Evolutionary conservation across 2,329 filamentous ascomycete species (phyloP).

Genomic region (Beauveria pseudobassiana): DNA sequence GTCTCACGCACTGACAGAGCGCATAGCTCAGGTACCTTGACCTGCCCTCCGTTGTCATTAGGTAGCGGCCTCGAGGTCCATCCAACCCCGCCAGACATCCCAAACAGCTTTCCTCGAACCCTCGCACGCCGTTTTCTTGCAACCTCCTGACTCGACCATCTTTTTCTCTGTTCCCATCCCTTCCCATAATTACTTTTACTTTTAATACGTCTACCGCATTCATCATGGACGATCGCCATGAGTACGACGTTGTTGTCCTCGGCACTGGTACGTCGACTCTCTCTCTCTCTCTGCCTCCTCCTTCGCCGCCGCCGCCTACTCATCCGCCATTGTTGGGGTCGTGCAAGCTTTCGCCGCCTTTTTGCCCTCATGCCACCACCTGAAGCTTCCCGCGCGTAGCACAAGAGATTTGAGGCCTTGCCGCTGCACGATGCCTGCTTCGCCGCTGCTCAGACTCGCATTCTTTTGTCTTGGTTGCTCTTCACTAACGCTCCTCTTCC

Average conservation of each 20-base stretch:
- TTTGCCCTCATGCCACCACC: slow-evolving; percentile 1
- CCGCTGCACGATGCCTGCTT: background rate
- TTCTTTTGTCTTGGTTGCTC: background rate
- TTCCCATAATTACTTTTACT: slow-evolving; percentile 13
- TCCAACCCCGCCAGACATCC: slow-evolving; percentile 7
- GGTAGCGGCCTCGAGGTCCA: background rate
- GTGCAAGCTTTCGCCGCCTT: slow-evolving; percentile 7
- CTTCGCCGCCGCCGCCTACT: slow-evolving; percentile 11
- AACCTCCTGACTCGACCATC: slow-evolving; percentile 2
- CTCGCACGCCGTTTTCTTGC: background rate
- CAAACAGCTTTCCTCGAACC: slow-evolving; percentile 1
- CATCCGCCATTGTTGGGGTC: slow-evolving; percentile 5
- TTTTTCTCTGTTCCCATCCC: background rate
- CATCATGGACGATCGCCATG: slow-evolving; percentile 95
- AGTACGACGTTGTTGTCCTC: slow-evolving; percentile 98
- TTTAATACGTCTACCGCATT: slow-evolving; percentile 9
- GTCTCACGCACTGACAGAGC: background rate
- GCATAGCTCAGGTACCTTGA: background rate
- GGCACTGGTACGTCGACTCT: slow-evolving; percentile 75
- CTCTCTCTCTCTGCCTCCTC: background rate
- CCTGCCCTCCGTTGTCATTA: background rate
- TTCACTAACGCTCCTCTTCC: slow-evolving; percentile 15
- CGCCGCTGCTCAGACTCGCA: background rate
- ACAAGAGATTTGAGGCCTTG: background rate
- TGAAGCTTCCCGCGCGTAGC: too few species aligned